Conservation (phyloP, 768 basidiomycete species). For the Strobilomyces dryophilus region DNA sequence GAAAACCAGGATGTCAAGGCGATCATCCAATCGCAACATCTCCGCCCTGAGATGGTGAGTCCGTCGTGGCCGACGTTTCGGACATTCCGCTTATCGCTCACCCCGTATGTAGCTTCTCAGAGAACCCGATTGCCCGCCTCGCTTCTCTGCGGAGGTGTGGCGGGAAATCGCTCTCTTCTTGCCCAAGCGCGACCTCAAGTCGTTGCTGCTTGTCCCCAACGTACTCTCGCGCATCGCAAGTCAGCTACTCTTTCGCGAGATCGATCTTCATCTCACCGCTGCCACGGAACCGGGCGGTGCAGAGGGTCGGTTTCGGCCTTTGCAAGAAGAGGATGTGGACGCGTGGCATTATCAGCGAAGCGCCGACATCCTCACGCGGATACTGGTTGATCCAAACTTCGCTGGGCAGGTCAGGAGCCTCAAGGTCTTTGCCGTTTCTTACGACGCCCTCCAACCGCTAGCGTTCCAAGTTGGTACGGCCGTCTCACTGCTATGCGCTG, state of each 20-base stretch:
- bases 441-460: slow-evolving; percentile 46
- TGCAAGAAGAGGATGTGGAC: slow-evolving; percentile 35
- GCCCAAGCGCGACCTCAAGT: slow-evolving; percentile 60
- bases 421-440: slow-evolving; percentile 51
- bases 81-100: background rate
- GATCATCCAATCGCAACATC: slow-evolving; percentile 49
- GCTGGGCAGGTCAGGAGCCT: slow-evolving; percentile 55
- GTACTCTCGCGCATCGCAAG: slow-evolving; percentile 64
- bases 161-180: slow-evolving; percentile 61
- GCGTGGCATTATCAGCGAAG: slow-evolving; percentile 53
- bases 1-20: slow-evolving; percentile 66
- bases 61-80: background rate
- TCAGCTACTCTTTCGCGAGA: slow-evolving; percentile 58
- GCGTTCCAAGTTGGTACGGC: slow-evolving; percentile 61
- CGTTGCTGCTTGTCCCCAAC: slow-evolving; percentile 61
- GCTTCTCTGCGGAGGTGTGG: slow-evolving; percentile 70
- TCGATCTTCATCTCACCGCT: slow-evolving; percentile 59
- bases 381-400: slow-evolving; percentile 58
- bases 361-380: slow-evolving; percentile 65
- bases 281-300: slow-evolving; percentile 22
- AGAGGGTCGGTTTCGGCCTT: slow-evolving; percentile 15
- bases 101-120: slow-evolving; percentile 22
- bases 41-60: slow-evolving; percentile 54
- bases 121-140: slow-evolving; percentile 43
- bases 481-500: background rate